Conservation (phyloP, 2,329 filamentous ascomycete genomes). For the Zasmidium cellare region DNA sequence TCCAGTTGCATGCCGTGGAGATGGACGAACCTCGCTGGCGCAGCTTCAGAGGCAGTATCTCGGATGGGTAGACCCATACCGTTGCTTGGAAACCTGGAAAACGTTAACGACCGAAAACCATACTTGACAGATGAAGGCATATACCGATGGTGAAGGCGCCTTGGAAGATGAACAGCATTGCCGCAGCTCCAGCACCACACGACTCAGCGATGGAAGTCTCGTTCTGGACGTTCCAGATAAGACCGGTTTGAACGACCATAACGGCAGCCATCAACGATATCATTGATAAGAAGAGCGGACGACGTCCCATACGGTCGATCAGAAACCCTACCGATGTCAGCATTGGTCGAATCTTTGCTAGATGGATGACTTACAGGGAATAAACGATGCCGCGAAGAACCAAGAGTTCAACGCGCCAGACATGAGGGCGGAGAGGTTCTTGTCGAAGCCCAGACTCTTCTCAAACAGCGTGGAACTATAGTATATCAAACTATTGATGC, state of each 20-base stretch:
- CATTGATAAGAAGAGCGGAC: slow-evolving; percentile 34
- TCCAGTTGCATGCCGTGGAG: slow-evolving; percentile 35
- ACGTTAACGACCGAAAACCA: not conserved
- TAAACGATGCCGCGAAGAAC: slow-evolving; percentile 53
- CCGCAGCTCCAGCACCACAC: slow-evolving; percentile 38
- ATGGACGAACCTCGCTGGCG: slow-evolving; percentile 35
- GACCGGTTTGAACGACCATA: slow-evolving; percentile 61
- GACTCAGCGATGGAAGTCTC: slow-evolving; percentile 27
- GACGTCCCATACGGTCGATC: slow-evolving; percentile 35
- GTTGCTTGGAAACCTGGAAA: slow-evolving; percentile 54
- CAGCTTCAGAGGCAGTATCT: slow-evolving; percentile 52
- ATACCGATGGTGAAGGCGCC: slow-evolving; percentile 59
- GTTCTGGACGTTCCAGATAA: slow-evolving; percentile 37
- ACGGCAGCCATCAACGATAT: slow-evolving; percentile 55
- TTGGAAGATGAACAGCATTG: slow-evolving; percentile 65
- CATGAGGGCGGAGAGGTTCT: slow-evolving; percentile 30
- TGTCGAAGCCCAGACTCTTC: slow-evolving; percentile 27
- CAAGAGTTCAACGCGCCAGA: slow-evolving; percentile 44
- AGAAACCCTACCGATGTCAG: slow-evolving; percentile 32
- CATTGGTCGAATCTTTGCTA: not conserved
- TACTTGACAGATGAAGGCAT: not conserved
- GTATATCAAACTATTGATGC: slow-evolving; percentile 34
- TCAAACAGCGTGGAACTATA: slow-evolving; percentile 33
- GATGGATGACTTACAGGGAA: slow-evolving; percentile 32
- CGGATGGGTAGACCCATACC: slow-evolving; percentile 63